Conservation (phyloP, 441 rosid species). For the Aleurites moluccanus region DNA sequence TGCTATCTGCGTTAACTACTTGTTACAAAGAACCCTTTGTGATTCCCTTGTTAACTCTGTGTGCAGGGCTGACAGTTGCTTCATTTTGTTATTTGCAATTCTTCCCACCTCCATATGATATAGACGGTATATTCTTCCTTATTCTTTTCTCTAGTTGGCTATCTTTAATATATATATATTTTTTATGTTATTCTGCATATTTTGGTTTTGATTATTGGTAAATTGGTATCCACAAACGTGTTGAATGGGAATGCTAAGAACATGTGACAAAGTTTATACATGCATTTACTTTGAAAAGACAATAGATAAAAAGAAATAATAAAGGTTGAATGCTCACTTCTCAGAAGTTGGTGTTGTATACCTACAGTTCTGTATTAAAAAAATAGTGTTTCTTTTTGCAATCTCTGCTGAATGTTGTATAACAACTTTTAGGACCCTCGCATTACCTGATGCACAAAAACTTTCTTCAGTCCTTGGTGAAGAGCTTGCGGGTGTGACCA, state of each 20-base stretch:
- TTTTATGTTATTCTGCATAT: not conserved
- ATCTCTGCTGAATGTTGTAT: not conserved
- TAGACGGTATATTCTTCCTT: constrained; percentile 51
- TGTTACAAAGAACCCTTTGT: not conserved
- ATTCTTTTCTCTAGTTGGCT: not conserved
- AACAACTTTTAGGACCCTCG: not conserved
- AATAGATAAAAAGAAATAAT: not conserved
- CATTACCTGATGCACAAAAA: not conserved
- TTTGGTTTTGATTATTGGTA: not conserved
- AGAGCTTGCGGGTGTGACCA: not conserved
- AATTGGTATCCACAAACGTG: not conserved
- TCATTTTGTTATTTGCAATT: constrained; percentile 85
- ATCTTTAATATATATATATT: not conserved
- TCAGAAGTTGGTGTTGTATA: not conserved
- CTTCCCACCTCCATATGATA: constrained; percentile 76
- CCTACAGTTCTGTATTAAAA: not conserved
- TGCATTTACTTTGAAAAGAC: not conserved
- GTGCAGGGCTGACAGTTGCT: constrained; percentile 58
- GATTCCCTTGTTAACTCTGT: constrained; percentile 18
- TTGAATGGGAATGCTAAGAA: not conserved
- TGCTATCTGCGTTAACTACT: not conserved
- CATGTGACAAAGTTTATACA: not conserved
- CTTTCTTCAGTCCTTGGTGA: not conserved
- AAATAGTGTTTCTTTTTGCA: not conserved
- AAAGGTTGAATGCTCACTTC: not conserved